A percentile compares a stretch with the other conserved stretches of the same genome.
Conservation (phyloP, 352 stramenopile species). For the Globisporangium lucens region DNA sequence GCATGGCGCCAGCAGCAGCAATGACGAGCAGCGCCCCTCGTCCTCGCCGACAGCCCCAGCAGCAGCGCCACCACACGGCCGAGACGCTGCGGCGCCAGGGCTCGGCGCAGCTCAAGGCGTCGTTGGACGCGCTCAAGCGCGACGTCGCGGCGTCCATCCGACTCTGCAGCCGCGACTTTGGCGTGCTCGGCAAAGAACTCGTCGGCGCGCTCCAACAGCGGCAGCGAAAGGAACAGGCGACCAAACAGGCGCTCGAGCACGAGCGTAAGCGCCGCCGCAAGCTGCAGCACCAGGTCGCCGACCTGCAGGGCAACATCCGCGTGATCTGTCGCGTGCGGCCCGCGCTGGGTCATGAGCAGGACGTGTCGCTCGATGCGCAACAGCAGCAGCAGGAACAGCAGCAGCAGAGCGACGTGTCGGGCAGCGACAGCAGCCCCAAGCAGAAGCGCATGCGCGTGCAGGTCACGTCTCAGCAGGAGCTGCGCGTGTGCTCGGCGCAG, state of each 20-base stretch:
- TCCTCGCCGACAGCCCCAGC: not conserved
- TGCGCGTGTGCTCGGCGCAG: slow-evolving; percentile 30
- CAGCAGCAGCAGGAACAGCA: slow-evolving; percentile 6
- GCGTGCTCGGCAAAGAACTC: slow-evolving; percentile 60
- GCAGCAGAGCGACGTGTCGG: not conserved
- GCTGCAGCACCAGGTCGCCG: slow-evolving; percentile 43
- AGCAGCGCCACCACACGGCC: not conserved
- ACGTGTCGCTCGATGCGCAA: slow-evolving; percentile 14
- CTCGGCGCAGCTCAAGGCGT: slow-evolving; percentile 34
- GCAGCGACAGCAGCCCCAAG: slow-evolving; percentile 15
- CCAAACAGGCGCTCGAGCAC: slow-evolving; percentile 38
- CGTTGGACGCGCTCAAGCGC: slow-evolving; percentile 44
- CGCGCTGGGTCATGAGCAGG: slow-evolving; percentile 11
- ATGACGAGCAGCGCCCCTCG: not conserved
- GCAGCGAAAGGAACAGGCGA: slow-evolving; percentile 32
- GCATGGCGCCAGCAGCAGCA: not conserved
- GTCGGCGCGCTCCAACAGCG: slow-evolving; percentile 38
- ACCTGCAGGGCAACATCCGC: slow-evolving; percentile 62
- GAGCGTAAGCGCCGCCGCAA: slow-evolving; percentile 43
- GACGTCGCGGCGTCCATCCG: slow-evolving; percentile 70
- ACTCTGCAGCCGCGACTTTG: slow-evolving; percentile 69
- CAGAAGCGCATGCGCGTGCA: slow-evolving; percentile 22
- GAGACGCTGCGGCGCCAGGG: slow-evolving; percentile 20
- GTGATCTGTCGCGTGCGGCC: slow-evolving; percentile 83
- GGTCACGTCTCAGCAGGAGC: slow-evolving; percentile 18